A percentile compares a stretch with the other conserved stretches of the same genome.
These are phyloP conservation scores for Canariomyces notabilis DNA, from an alignment of 2,329 filamentous ascomycete genomes.

Conservation along the genomic window DNA sequence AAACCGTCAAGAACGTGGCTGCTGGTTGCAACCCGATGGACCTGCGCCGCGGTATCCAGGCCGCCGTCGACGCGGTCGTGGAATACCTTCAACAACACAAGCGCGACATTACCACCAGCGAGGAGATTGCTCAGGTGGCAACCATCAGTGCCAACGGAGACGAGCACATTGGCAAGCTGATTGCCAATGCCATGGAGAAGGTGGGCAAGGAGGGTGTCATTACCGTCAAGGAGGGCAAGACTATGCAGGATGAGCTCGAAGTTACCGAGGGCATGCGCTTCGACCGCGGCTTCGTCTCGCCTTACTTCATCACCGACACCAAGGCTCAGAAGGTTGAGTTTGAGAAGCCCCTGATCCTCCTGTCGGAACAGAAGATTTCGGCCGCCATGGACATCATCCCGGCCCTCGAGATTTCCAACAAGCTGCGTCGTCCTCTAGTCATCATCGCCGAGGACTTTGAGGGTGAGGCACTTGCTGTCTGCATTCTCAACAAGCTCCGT, in stretches of 20 bases:
- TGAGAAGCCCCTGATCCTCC: slow-evolving; percentile 96
- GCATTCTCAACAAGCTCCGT: slow-evolving; percentile 99
- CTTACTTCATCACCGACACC: slow-evolving; percentile 99
- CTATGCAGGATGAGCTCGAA: slow-evolving; percentile 93
- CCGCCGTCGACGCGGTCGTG: slow-evolving; percentile 90
- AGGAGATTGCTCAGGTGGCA: slow-evolving; percentile 95
- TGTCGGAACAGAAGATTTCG: slow-evolving; percentile 99
- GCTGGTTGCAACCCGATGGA: slow-evolving; percentile 99
- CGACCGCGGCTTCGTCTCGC: slow-evolving; percentile 96
- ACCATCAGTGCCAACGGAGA: slow-evolving; percentile 98
- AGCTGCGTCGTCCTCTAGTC: slow-evolving; percentile 88
- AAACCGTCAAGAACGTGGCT: slow-evolving; percentile 99
- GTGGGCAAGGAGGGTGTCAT: slow-evolving; percentile 99
- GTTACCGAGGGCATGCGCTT: slow-evolving; percentile 99
- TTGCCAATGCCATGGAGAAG: slow-evolving; percentile 99
- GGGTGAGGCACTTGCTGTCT: slow-evolving; percentile 95
- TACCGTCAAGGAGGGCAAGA: slow-evolving; percentile 99
- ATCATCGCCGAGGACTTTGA: slow-evolving; percentile 99
- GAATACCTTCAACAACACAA: slow-evolving; percentile 94
- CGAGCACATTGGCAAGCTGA: slow-evolving; percentile 87
- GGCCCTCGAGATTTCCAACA: slow-evolving; percentile 92
- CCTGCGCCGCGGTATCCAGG: slow-evolving; percentile 92
- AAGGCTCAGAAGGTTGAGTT: slow-evolving; percentile 99
- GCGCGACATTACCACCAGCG: slow-evolving; percentile 95
- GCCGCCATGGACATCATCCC: slow-evolving; percentile 98